phyloP scores from a whole-genome alignment of 768 basidiomycete genomes.

The Leccinum pellstonianum region DNA sequence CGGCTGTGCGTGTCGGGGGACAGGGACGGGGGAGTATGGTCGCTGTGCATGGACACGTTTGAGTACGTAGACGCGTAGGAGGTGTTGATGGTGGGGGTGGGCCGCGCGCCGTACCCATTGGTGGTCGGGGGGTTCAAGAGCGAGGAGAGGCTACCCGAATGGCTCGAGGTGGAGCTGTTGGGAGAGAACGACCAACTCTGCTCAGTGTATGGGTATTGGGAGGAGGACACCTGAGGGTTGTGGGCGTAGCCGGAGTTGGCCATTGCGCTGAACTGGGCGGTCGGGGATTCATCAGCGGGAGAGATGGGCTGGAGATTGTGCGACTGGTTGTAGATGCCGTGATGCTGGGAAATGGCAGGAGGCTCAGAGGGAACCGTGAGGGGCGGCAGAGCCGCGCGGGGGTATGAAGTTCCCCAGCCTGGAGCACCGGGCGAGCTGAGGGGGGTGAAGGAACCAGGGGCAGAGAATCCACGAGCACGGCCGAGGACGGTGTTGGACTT shows the following conservation, averaged over 20 bases:
- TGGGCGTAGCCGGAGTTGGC: slow-evolving; percentile 33
- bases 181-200: slow-evolving; percentile 53
- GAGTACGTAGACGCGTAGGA: slow-evolving; percentile 68
- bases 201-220: slow-evolving; percentile 64
- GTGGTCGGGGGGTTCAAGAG: slow-evolving; percentile 66
- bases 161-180: slow-evolving; percentile 56
- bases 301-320: slow-evolving; percentile 63
- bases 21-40: slow-evolving; percentile 66
- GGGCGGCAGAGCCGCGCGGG: slow-evolving; percentile 70
- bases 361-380: slow-evolving; percentile 81
- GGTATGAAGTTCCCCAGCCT: slow-evolving; percentile 60
- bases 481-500: slow-evolving; percentile 46
- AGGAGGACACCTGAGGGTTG: slow-evolving; percentile 41
- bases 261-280: slow-evolving; percentile 44
- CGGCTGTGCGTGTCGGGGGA: slow-evolving; percentile 74
- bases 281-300: slow-evolving; percentile 67
- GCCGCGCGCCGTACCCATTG: slow-evolving; percentile 45
- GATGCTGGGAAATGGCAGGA: slow-evolving; percentile 56
- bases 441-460: slow-evolving; percentile 77
- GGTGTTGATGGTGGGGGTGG: slow-evolving; percentile 69
- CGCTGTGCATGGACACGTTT: slow-evolving; percentile 63
- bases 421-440: slow-evolving; percentile 56
- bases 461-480: slow-evolving; percentile 77
- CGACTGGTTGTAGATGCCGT: slow-evolving; percentile 57
- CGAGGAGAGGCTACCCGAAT: slow-evolving; percentile 74